Evolutionary conservation across 1,284 basidiomycete genomes (phyloP).

Genomic region (Sanghuangporus sanghuang): DNA sequence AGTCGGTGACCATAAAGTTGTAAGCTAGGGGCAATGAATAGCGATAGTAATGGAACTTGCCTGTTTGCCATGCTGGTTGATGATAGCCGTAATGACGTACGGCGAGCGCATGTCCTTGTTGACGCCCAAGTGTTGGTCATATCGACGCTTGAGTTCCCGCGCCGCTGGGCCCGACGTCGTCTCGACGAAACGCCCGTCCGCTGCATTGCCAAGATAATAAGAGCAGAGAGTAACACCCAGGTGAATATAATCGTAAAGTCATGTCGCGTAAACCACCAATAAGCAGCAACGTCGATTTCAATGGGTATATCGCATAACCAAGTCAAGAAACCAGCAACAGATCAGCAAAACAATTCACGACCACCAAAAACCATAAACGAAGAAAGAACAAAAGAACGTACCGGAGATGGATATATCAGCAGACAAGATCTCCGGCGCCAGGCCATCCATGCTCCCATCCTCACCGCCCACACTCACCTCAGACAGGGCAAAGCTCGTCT

Average conservation of each 20-base stretch:
- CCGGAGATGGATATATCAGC: slow-evolving; percentile 58
- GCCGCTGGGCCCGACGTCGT: slow-evolving; percentile 70
- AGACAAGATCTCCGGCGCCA: slow-evolving; percentile 46
- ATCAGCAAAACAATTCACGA: not conserved
- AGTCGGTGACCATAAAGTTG: not conserved
- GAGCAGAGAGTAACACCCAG: too few relatives aligned
- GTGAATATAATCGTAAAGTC: too few relatives aligned
- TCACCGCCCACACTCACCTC: slow-evolving; percentile 28
- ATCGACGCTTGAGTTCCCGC: slow-evolving; percentile 65
- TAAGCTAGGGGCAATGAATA: not conserved
- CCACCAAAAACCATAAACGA: slow-evolving; percentile 14
- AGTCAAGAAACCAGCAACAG: not conserved
- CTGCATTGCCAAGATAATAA: slow-evolving; percentile 29
- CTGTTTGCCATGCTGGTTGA: slow-evolving; percentile 71
- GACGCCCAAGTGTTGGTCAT: slow-evolving; percentile 63
- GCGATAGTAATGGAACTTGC: not conserved
- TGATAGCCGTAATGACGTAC: slow-evolving; percentile 70
- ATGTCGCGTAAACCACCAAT: too few relatives aligned
- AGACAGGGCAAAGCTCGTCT: slow-evolving; percentile 39
- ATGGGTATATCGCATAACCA: too few relatives aligned
- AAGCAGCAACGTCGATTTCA: too few relatives aligned
- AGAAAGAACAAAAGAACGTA: slow-evolving; percentile 32
- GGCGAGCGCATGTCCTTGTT: slow-evolving; percentile 64
- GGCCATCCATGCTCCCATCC: slow-evolving; percentile 22
- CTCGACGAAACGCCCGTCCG: slow-evolving; percentile 71